Conservation (phyloP, 2,329 filamentous ascomycete species). For the Colletotrichum sp. region DNA sequence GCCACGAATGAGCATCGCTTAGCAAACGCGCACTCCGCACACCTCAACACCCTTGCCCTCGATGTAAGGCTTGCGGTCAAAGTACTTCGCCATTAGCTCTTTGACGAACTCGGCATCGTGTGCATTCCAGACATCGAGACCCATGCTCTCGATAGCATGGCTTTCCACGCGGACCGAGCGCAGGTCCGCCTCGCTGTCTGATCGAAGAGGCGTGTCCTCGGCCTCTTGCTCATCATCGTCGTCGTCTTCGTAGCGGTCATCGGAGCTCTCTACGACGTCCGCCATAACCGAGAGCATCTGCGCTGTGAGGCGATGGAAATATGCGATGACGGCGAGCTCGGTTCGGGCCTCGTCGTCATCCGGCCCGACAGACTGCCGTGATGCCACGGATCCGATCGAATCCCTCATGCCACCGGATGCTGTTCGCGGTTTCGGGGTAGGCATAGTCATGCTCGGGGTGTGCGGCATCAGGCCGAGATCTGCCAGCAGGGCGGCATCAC, state of each 20-base stretch:
- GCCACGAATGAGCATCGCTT: neutral
- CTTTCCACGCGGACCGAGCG: constrained; percentile 61
- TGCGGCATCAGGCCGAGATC: constrained; percentile 40
- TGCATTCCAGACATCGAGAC: constrained; percentile 78
- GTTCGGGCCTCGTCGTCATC: constrained; percentile 50
- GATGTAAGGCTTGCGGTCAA: constrained; percentile 66
- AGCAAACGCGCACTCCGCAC: constrained; percentile 77
- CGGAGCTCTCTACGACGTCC: constrained; percentile 60
- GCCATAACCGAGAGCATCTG: constrained; percentile 67
- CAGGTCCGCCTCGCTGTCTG: constrained; percentile 27
- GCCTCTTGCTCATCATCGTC: constrained; percentile 30
- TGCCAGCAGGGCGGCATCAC: constrained; percentile 61
- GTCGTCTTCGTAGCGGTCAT: constrained; percentile 49
- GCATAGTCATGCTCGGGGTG: constrained; percentile 32
- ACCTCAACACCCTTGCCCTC: constrained; percentile 75
- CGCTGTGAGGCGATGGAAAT: constrained; percentile 79
- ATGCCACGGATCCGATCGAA: constrained; percentile 50
- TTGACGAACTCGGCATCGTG: constrained; percentile 72
- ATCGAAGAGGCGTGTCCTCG: constrained; percentile 30
- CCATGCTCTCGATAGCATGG: constrained; percentile 73
- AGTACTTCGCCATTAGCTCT: constrained; percentile 69
- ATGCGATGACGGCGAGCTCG: constrained; percentile 78
- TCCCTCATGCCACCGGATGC: constrained; percentile 40
- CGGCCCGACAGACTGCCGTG: constrained; percentile 22
- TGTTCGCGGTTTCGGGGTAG: constrained; percentile 23